phyloP scores from a whole-genome alignment of 176 grass and related monocot species.

The Triticum monococcum region DNA sequence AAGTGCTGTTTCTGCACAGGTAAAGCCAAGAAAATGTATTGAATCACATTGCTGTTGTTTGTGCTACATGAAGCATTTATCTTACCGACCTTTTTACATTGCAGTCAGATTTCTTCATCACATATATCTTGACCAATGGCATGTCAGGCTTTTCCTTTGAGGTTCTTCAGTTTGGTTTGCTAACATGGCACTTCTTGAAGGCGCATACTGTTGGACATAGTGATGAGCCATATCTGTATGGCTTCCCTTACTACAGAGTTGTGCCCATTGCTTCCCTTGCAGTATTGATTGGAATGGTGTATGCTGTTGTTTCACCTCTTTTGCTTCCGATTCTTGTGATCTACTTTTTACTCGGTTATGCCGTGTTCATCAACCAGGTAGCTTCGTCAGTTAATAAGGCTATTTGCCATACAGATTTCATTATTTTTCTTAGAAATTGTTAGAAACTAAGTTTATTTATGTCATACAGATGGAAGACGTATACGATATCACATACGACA shows the following conservation, averaged over 20 bases:
- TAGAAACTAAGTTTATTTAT: background rate
- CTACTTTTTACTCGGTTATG: conserved; percentile 82
- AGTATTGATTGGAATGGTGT: conserved; percentile 85
- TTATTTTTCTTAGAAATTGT: background rate
- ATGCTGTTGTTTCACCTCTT: conserved; percentile 67
- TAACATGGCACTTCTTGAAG: conserved; percentile 67
- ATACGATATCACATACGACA: conserved; percentile 81
- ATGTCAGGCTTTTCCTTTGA: conserved; percentile 94
- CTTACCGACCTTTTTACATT: conserved; percentile 16
- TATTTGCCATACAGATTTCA: background rate
- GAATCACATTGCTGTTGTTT: background rate
- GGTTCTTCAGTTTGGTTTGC: conserved; percentile 77
- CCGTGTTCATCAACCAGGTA: conserved; percentile 88
- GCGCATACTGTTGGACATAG: conserved; percentile 28
- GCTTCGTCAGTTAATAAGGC: background rate
- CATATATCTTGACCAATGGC: conserved; percentile 86
- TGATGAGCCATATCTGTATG: conserved; percentile 61
- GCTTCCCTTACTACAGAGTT: conserved; percentile 80
- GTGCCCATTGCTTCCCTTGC: conserved; percentile 82
- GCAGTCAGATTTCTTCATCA: conserved; percentile 98
- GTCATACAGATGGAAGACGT: conserved; percentile 84
- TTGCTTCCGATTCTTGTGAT: conserved; percentile 84
- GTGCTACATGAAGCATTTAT: conserved; percentile 7
- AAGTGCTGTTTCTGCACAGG: conserved; percentile 87
- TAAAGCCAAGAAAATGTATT: conserved; percentile 19